These are phyloP conservation scores for Triangularia setosa DNA, from an alignment of 2,329 filamentous ascomycete species.

Conservation along the genomic window DNA sequence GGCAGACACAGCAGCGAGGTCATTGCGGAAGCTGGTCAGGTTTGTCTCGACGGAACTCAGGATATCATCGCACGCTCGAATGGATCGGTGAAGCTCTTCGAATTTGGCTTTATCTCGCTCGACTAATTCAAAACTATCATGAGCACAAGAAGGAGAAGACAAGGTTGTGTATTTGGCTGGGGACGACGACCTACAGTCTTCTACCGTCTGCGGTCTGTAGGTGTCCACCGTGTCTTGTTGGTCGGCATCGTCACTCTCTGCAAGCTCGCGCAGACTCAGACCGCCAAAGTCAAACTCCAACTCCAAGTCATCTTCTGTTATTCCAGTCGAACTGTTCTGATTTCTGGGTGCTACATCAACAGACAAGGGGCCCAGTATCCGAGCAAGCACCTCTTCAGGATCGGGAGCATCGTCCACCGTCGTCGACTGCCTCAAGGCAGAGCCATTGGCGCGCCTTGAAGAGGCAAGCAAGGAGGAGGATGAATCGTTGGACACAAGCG, in stretches of 20 bases:
- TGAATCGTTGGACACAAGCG: conserved; percentile 73
- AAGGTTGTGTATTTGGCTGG: not conserved
- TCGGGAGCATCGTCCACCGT: conserved; percentile 55
- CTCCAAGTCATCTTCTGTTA: conserved; percentile 53
- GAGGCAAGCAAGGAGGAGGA: conserved; percentile 68
- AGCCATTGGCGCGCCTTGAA: conserved; percentile 63
- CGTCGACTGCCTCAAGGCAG: conserved; percentile 58
- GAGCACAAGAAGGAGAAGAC: conserved; percentile 16
- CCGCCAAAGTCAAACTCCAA: conserved; percentile 74
- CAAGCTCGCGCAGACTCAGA: conserved; percentile 71
- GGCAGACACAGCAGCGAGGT: conserved; percentile 84
- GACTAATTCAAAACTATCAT: conserved; percentile 43
- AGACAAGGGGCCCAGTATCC: conserved; percentile 36
- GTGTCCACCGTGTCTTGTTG: conserved; percentile 26
- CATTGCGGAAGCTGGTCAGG: conserved; percentile 86
- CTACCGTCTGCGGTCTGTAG: conserved; percentile 58
- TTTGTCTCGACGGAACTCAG: conserved; percentile 90
- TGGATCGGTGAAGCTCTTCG: conserved; percentile 85
- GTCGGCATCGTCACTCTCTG: conserved; percentile 32
- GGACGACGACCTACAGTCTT: conserved; percentile 58
- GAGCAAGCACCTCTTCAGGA: conserved; percentile 65
- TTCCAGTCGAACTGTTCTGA: conserved; percentile 19
- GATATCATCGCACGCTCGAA: conserved; percentile 86
- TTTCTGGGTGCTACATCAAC: conserved; percentile 16
- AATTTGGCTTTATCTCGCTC: conserved; percentile 80